Percentiles rank a stretch among this genome's conserved stretches.
These are phyloP conservation scores for Paraconiothyrium sp. DNA, from an alignment of 2,329 filamentous ascomycete genomes.

Conservation along the genomic window DNA sequence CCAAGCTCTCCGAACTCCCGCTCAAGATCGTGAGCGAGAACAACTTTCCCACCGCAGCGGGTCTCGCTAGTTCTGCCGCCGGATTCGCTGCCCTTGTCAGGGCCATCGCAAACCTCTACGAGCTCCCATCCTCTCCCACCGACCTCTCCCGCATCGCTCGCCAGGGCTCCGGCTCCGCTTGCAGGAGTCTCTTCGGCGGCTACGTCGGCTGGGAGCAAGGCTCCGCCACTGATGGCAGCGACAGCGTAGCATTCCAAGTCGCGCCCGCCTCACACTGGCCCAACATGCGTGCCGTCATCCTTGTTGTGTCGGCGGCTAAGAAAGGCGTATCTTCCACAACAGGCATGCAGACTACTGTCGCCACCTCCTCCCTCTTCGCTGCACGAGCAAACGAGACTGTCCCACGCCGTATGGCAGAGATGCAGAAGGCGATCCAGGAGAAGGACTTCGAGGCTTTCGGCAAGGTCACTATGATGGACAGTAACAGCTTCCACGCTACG, in stretches of 20 bases:
- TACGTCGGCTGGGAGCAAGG: slow-evolving; percentile 97
- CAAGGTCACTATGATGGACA: slow-evolving; percentile 93
- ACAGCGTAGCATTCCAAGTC: slow-evolving; percentile 88
- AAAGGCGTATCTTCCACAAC: slow-evolving; percentile 93
- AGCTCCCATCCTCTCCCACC: slow-evolving; percentile 79
- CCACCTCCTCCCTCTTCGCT: slow-evolving; percentile 87
- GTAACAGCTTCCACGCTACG: slow-evolving; percentile 95
- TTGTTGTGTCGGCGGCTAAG: slow-evolving; percentile 92
- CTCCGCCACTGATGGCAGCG: slow-evolving; percentile 76
- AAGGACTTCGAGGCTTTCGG: slow-evolving; percentile 89
- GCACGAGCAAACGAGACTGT: slow-evolving; percentile 80
- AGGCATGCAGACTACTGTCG: slow-evolving; percentile 97
- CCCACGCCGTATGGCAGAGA: slow-evolving; percentile 80
- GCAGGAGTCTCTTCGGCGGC: slow-evolving; percentile 90
- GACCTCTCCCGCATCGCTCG: slow-evolving; percentile 89
- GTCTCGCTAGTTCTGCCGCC: slow-evolving; percentile 75
- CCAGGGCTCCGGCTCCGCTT: slow-evolving; percentile 94
- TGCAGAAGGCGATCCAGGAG: slow-evolving; percentile 81
- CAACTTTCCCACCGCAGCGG: slow-evolving; percentile 98
- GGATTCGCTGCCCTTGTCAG: slow-evolving; percentile 75
- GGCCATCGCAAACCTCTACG: slow-evolving; percentile 91
- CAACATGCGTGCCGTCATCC: slow-evolving; percentile 88
- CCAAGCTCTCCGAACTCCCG: slow-evolving; percentile 78
- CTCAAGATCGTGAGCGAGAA: slow-evolving; percentile 94
- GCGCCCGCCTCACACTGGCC: slow-evolving; percentile 93